Evolutionary conservation across 2,329 filamentous ascomycete species (phyloP).

Genomic region (Botrytis squamosa): DNA sequence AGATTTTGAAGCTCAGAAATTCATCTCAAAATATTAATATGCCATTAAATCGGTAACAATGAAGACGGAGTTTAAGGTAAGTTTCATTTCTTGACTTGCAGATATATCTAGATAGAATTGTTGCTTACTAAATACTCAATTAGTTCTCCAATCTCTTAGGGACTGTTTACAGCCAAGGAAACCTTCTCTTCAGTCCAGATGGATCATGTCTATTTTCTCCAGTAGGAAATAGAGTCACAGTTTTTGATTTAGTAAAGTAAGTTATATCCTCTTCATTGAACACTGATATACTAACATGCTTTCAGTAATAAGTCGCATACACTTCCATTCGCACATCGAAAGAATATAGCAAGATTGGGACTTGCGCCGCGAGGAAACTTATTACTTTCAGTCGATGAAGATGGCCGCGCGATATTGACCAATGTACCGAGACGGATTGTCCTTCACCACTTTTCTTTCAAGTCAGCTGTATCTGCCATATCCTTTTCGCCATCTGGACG

Average conservation of each 20-base stretch:
- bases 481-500: constrained; percentile 88
- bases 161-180: constrained; percentile 97
- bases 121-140: constrained; percentile 33
- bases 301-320: constrained; percentile 81
- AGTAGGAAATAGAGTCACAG: constrained; percentile 91
- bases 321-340: constrained; percentile 86
- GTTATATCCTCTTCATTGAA: constrained; percentile 10
- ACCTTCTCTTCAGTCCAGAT: constrained; percentile 93
- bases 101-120: not conserved
- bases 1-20: constrained; percentile 18
- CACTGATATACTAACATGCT: not conserved
- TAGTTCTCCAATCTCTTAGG: constrained; percentile 98
- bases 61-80: constrained; percentile 99
- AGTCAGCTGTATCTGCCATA: constrained; percentile 75
- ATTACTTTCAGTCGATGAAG: constrained; percentile 88
- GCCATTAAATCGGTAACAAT: constrained; percentile 54
- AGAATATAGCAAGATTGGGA: constrained; percentile 85
- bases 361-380: constrained; percentile 89
- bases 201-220: constrained; percentile 94
- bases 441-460: constrained; percentile 96
- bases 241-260: constrained; percentile 96
- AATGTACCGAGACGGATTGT: constrained; percentile 83
- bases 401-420: constrained; percentile 89
- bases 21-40: constrained; percentile 26
- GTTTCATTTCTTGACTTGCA: constrained; percentile 18